Conservation (phyloP, 2,329 filamentous ascomycete genomes). For the Metarhizium album region DNA sequence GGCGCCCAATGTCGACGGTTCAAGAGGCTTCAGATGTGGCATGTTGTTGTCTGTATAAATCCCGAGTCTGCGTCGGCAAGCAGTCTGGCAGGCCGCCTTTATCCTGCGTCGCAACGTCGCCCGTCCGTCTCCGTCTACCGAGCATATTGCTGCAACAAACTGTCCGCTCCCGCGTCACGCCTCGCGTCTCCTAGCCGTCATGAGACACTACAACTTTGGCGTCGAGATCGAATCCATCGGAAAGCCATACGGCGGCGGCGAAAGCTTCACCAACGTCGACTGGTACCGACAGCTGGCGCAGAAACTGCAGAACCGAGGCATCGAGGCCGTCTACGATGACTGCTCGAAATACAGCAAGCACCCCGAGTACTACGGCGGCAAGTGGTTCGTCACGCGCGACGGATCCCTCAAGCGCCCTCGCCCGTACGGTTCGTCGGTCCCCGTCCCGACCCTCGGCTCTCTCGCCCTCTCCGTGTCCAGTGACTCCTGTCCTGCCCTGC, state of each 20-base stretch:
- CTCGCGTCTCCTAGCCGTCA: background rate
- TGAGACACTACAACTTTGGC: slow-evolving; percentile 28
- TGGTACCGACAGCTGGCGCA: slow-evolving; percentile 29
- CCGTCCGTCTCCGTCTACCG: background rate
- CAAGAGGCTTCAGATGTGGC: background rate
- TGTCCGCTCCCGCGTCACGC: too few relatives aligned
- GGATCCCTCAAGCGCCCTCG: slow-evolving; percentile 27
- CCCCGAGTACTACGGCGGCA: slow-evolving; percentile 29
- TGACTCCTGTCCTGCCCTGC: too few relatives aligned
- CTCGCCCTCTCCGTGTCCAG: too few relatives aligned
- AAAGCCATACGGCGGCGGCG: slow-evolving; percentile 25
- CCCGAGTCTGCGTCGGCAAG: background rate
- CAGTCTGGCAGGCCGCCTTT: background rate
- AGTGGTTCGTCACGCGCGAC: slow-evolving; percentile 31
- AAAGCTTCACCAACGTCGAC: slow-evolving; percentile 27
- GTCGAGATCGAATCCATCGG: slow-evolving; percentile 28
- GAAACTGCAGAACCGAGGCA: slow-evolving; percentile 27
- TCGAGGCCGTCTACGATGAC: slow-evolving; percentile 26
- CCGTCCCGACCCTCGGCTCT: background rate
- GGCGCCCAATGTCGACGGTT: background rate
- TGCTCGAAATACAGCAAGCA: slow-evolving; percentile 29
- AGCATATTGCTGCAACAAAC: too few relatives aligned
- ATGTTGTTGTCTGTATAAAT: background rate
- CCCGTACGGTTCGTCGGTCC: slow-evolving; percentile 20
- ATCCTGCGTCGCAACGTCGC: background rate